A percentile compares a stretch with the other conserved stretches of the same genome.
phyloP scores from a whole-genome alignment of 129 eudicot genomes.

The Flaveria brownii region DNA sequence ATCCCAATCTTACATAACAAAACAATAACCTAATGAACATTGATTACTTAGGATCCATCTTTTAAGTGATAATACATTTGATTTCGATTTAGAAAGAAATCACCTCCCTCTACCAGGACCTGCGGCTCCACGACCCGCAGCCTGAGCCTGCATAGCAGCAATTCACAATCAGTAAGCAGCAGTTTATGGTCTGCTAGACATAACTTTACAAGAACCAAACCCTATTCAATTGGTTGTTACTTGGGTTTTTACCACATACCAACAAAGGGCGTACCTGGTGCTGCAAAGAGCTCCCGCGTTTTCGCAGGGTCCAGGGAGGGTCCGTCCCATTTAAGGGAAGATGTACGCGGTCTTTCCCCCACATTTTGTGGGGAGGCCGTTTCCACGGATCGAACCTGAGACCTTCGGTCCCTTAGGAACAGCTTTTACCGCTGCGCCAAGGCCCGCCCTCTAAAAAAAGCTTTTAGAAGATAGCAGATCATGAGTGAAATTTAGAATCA shows the following conservation, averaged over 20 bases:
- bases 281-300: too few relatives aligned
- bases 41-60: slow-evolving; percentile 16
- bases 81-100: slow-evolving; percentile 17
- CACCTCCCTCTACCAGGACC: slow-evolving; percentile 74
- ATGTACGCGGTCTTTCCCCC: too few relatives aligned
- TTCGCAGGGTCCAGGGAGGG: too few relatives aligned
- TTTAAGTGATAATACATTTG: slow-evolving; percentile 20
- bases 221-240: background rate
- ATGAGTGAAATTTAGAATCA: background rate
- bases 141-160: slow-evolving; percentile 47
- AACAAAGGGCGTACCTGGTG: too few relatives aligned
- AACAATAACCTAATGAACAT: slow-evolving; percentile 10
- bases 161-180: background rate
- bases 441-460: too few relatives aligned
- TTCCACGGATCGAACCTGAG: too few relatives aligned
- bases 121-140: slow-evolving; percentile 67
- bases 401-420: too few relatives aligned
- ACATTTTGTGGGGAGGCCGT: too few relatives aligned
- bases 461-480: background rate
- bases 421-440: too few relatives aligned
- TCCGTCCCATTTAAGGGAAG: too few relatives aligned
- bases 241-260: background rate
- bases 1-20: slow-evolving; percentile 31
- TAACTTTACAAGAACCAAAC: background rate
- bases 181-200: background rate